Evolutionary conservation across 73 alveolate species (phyloP).

Genomic region (Paramecium tetraurelia): DNA sequence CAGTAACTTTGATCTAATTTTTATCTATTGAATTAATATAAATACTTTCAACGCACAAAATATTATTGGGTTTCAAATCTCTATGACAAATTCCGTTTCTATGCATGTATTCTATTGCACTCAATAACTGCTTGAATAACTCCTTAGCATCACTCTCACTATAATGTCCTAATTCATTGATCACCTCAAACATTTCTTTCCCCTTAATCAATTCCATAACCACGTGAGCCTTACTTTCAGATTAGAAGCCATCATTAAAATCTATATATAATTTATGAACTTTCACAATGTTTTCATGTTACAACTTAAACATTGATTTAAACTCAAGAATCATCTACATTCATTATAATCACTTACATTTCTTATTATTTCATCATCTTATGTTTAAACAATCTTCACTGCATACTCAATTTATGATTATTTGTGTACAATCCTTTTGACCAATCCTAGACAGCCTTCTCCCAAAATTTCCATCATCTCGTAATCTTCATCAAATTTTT

Average conservation of each 20-base stretch:
- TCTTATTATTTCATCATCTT: slow-evolving; percentile 55
- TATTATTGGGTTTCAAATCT: slow-evolving; percentile 53
- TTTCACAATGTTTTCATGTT: slow-evolving; percentile 60
- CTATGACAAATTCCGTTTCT: slow-evolving; percentile 47
- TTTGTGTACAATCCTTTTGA: slow-evolving; percentile 36
- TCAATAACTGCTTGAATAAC: slow-evolving; percentile 21
- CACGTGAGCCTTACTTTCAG: slow-evolving; percentile 41
- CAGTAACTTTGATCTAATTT: slow-evolving; percentile 50
- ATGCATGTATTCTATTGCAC: slow-evolving; percentile 58
- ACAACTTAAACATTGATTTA: slow-evolving; percentile 23
- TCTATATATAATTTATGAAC: slow-evolving; percentile 52
- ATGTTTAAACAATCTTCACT: slow-evolving; percentile 2
- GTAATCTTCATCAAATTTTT: slow-evolving; percentile 10
- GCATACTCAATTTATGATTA: slow-evolving; percentile 28
- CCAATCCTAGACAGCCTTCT: slow-evolving; percentile 63
- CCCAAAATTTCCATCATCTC: slow-evolving; percentile 57
- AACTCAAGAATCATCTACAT: slow-evolving; percentile 49
- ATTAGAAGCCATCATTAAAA: slow-evolving; percentile 36
- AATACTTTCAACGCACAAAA: slow-evolving; percentile 36
- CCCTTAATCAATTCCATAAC: slow-evolving; percentile 61
- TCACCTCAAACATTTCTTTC: slow-evolving; percentile 59
- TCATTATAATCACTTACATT: neutral
- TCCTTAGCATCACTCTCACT: slow-evolving; percentile 53
- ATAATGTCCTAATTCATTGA: slow-evolving; percentile 53
- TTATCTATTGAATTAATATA: neutral